Percentiles rank a stretch among this genome's conserved stretches.
These are phyloP conservation scores for Cubamyces lactineus DNA, from an alignment of 768 basidiomycete genomes.

Conservation along the genomic window DNA sequence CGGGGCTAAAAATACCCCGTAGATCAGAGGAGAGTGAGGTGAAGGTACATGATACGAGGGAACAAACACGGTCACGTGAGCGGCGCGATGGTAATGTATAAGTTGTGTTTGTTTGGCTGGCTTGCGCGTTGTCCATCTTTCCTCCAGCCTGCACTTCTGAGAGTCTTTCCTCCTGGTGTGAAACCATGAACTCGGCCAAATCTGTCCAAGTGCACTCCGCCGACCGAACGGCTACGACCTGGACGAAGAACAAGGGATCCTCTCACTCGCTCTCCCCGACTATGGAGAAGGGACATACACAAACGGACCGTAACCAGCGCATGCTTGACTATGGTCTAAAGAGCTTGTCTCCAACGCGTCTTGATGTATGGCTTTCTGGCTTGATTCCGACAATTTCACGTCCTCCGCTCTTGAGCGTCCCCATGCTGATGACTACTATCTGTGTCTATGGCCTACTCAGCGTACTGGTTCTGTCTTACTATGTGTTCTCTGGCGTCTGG, in stretches of 20 bases:
- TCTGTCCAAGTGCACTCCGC: too few species aligned
- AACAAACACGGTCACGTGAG: too few species aligned
- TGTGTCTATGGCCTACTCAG: constrained; percentile 22
- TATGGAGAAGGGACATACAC: neutral
- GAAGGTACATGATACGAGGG: too few species aligned
- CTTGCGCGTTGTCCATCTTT: too few species aligned
- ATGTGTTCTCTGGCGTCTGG: constrained; percentile 3
- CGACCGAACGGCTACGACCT: neutral
- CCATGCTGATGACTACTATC: neutral
- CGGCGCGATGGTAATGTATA: too few species aligned
- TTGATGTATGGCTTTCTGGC: constrained; percentile 15
- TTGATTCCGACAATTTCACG: neutral
- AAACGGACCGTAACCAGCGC: neutral
- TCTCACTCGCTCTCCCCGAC: neutral
- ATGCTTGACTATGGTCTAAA: neutral
- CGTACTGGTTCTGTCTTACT: constrained; percentile 11
- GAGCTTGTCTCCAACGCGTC: neutral
- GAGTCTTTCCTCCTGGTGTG: too few species aligned
- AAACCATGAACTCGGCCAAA: too few species aligned
- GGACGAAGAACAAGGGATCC: neutral
- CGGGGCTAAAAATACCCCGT: too few species aligned
- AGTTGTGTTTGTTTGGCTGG: too few species aligned
- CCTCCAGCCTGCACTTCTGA: too few species aligned
- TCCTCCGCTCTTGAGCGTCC: constrained; percentile 1
- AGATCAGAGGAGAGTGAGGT: too few species aligned